Percentiles rank a stretch among this genome's conserved stretches.
Evolutionary conservation across 2,329 filamentous ascomycete species (phyloP).

Genomic region (Chaetomium sp.): DNA sequence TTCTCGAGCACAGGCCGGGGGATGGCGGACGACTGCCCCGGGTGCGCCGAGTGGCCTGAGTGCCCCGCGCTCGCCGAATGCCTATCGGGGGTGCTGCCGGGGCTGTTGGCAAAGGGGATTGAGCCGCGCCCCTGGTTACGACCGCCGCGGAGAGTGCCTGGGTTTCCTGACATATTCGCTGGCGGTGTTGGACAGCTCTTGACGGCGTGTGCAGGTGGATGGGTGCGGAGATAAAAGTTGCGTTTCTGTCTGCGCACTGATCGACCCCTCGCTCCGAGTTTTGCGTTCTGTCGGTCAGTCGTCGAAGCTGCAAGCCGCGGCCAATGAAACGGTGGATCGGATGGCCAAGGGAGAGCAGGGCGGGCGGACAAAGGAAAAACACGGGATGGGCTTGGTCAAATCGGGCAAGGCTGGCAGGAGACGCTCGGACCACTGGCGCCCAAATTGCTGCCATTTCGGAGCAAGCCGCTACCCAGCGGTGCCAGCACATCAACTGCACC

Average conservation of each 20-base stretch:
- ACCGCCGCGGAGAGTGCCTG: conserved; percentile 56
- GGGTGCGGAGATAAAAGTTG: background rate
- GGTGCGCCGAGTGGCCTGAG: conserved; percentile 41
- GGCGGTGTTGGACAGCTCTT: background rate
- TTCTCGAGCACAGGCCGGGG: conserved; percentile 64
- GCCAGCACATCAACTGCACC: no score
- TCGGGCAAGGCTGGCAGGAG: conserved; percentile 14
- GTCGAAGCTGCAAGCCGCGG: conserved; percentile 11
- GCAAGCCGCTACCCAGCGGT: background rate
- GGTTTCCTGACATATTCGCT: conserved; percentile 46
- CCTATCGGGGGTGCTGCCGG: conserved; percentile 23
- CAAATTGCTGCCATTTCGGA: background rate
- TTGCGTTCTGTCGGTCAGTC: conserved; percentile 1
- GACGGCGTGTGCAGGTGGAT: background rate
- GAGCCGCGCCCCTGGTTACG: conserved; percentile 50
- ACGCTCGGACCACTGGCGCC: conserved; percentile 18
- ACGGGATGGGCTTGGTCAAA: conserved; percentile 9
- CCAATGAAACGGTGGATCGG: conserved; percentile 21
- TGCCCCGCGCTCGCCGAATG: no score
- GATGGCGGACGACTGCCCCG: conserved; percentile 35
- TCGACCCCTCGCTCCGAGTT: conserved; percentile 5
- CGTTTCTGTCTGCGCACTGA: background rate
- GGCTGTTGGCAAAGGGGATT: conserved; percentile 57
- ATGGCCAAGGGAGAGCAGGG: conserved; percentile 10
- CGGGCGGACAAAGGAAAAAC: conserved; percentile 18